Evolutionary conservation across 148 eudicot species (phyloP).

Genomic region (Bassia scoparia): DNA sequence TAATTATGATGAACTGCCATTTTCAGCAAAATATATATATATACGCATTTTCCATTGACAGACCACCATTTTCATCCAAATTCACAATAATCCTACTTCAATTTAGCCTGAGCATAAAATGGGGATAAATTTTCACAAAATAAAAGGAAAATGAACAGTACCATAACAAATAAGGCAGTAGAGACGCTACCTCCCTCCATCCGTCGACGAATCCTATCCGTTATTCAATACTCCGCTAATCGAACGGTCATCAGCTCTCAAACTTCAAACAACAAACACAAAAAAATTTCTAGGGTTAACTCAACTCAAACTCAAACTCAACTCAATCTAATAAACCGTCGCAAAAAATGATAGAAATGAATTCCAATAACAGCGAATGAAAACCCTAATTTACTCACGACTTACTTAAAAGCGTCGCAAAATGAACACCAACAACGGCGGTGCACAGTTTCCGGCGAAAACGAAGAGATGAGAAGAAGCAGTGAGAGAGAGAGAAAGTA

Average conservation of each 20-base stretch:
- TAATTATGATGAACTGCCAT: neutral
- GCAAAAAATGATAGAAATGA: neutral
- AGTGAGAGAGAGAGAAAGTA: neutral
- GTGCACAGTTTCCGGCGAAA: slow-evolving; percentile 2
- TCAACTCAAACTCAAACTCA: slow-evolving; percentile 11
- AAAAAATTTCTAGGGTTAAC: slow-evolving; percentile 32
- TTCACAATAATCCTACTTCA: neutral
- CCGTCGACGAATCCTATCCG: slow-evolving; percentile 62
- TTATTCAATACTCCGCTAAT: slow-evolving; percentile 36
- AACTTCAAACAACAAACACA: slow-evolving; percentile 8
- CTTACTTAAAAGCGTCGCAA: neutral
- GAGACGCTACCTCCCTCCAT: slow-evolving; percentile 97
- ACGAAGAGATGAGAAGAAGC: slow-evolving; percentile 7
- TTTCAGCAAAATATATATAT: neutral
- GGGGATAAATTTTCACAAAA: neutral
- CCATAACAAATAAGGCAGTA: slow-evolving; percentile 60
- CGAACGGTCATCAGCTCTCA: slow-evolving; percentile 26
- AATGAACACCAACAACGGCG: neutral
- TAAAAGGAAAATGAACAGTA: slow-evolving; percentile 56
- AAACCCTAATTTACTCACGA: slow-evolving; percentile 21
- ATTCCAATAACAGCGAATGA: neutral
- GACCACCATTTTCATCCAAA: neutral
- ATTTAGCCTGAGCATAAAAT: neutral
- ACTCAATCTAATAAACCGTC: too few species aligned
- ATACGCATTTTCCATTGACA: too few species aligned